Percentiles rank a stretch among this genome's conserved stretches.
These are phyloP conservation scores for Dioszegia aurantiaca DNA, from an alignment of 768 basidiomycete genomes.

Conservation along the genomic window DNA sequence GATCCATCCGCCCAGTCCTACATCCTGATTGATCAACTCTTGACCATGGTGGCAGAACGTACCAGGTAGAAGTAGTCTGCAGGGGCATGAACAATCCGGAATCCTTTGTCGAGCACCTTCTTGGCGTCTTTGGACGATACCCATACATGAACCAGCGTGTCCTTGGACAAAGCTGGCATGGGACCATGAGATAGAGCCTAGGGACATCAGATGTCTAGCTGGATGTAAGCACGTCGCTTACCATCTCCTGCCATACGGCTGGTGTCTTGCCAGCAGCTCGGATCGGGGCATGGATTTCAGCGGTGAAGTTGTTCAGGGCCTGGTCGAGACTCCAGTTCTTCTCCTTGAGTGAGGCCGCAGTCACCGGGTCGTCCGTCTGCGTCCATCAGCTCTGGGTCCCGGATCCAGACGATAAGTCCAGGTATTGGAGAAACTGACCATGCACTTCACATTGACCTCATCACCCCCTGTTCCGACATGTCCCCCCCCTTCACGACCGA, in stretches of 20 bases:
- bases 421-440: constrained; percentile 53
- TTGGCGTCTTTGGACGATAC: constrained; percentile 64
- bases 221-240: constrained; percentile 29
- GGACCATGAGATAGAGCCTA: constrained; percentile 19
- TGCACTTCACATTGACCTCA: constrained; percentile 70
- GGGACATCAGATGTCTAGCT: no score
- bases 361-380: constrained; percentile 59
- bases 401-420: neutral
- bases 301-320: constrained; percentile 65
- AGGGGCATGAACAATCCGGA: constrained; percentile 65
- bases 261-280: constrained; percentile 65
- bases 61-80: constrained; percentile 77
- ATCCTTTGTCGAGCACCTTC: constrained; percentile 63
- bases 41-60: constrained; percentile 29
- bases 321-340: constrained; percentile 61
- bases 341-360: constrained; percentile 59
- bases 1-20: constrained; percentile 70
- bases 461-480: constrained; percentile 80
- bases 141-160: constrained; percentile 59
- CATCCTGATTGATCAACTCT: constrained; percentile 55
- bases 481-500: constrained; percentile 58
- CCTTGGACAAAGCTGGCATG: constrained; percentile 50
- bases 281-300: constrained; percentile 62
- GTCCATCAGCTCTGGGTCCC: neutral
- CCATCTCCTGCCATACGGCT: constrained; percentile 83